Evolutionary conservation across 208 protist genomes (phyloP), one percentile per base, ranked within the genome.

Genomic region (Wallacemonas collosoma): DNA sequence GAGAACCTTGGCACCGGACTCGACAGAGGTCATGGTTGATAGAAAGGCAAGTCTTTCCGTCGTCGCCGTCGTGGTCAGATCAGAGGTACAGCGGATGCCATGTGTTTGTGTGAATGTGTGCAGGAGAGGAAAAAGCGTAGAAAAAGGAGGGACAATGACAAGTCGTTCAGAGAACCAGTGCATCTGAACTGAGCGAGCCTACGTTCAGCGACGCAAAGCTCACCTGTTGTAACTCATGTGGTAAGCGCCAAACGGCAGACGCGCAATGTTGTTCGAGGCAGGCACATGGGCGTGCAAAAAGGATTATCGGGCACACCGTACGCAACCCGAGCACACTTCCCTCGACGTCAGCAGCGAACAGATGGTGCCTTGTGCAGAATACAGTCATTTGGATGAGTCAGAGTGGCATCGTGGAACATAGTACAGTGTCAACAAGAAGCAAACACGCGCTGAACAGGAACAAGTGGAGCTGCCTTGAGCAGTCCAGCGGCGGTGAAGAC

Each of bases 21-120:
- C 99, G 92, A 99, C 95, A 75, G 98, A 98, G 78, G 99, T 99
- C 74, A 96, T 94, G 58, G 99, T 99, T 98, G 95, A 99, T 99
- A 69, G 97, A 97, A 76, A 99, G 99, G 47, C 97, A 88, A 45
- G 99, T 89, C 91, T 99, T 98, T 26, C 26, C 26, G 26, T 26
- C 26, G 26, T 26, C 26, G 26, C 26, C 26, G 26, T 26, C 26
- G 26, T 26, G 26, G 0, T 26, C 26, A 26, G 26, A 26, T 26
- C 26, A 26, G 41, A 68, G 79, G 63, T 61, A 14, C 26, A 57
- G 5, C 60, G 39, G n/a, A 71, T 6, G 66, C 35, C 8, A 43
- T 55, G 35, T 38, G 35, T 56, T 1, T 65, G 14, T 40, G 14
- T 50, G 12, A 67, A 50, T 12, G 14, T n/a, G 39, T 17, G 64